These are phyloP conservation scores for Chrysoporthe deuterocubensis DNA, from an alignment of 2,329 filamentous ascomycete genomes.

Conservation along the genomic window DNA sequence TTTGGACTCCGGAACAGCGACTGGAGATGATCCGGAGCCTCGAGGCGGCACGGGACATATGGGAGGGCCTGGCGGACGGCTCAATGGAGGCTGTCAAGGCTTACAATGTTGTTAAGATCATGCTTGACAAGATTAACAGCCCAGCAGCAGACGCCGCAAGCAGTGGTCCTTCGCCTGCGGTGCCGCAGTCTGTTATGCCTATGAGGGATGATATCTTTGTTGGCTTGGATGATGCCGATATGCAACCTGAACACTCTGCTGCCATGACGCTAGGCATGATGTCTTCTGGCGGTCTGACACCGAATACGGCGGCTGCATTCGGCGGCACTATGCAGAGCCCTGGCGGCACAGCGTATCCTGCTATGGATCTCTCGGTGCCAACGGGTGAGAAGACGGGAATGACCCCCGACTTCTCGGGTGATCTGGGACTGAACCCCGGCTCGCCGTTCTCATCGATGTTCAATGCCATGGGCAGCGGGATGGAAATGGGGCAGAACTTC, in stretches of 20 bases:
- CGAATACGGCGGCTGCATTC: constrained; percentile 36
- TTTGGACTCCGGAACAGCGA: constrained; percentile 64
- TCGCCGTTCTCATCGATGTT: constrained; percentile 61
- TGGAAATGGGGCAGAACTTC: constrained; percentile 56
- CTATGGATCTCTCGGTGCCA: constrained; percentile 47
- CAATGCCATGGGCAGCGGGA: constrained; percentile 46
- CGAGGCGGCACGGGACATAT: constrained; percentile 75
- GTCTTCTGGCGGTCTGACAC: constrained; percentile 42
- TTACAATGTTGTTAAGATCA: constrained; percentile 76
- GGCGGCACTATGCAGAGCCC: constrained; percentile 41
- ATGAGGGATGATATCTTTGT: constrained; percentile 36
- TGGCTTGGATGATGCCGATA: constrained; percentile 29
- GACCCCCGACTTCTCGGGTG: constrained; percentile 44
- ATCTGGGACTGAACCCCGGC: constrained; percentile 39
- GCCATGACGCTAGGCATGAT: constrained; percentile 49
- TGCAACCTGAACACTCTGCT: constrained; percentile 46
- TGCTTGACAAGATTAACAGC: constrained; percentile 76
- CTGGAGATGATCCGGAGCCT: constrained; percentile 78
- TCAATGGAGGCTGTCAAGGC: constrained; percentile 94
- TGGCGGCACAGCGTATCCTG: constrained; percentile 47
- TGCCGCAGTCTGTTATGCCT: constrained; percentile 24
- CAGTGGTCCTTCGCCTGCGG: constrained; percentile 20
- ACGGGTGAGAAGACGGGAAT: constrained; percentile 39
- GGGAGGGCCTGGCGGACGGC: constrained; percentile 75
- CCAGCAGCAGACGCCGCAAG: constrained; percentile 38